phyloP scores from a whole-genome alignment of 2,329 filamentous ascomycete species.

The Verticillium nubilum region DNA sequence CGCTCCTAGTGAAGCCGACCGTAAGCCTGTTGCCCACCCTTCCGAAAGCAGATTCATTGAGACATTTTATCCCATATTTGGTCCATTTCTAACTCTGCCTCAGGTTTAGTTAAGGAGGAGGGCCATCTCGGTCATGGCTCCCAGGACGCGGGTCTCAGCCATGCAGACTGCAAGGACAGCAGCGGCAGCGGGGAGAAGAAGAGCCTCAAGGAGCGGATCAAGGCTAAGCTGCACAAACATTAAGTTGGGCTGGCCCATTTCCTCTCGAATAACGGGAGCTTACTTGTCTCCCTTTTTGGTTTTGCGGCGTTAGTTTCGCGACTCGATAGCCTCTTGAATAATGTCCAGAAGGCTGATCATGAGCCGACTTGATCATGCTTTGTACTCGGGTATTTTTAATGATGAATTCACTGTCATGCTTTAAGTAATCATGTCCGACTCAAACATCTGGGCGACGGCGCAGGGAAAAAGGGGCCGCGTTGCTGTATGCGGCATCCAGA shows the following conservation, averaged over 20 bases:
- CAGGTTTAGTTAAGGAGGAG: slow-evolving; percentile 49
- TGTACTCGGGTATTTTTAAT: not conserved
- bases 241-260: slow-evolving; percentile 12
- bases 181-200: slow-evolving; percentile 34
- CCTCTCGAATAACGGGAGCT: not conserved
- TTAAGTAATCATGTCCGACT: no score
- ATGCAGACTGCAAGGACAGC: slow-evolving; percentile 21
- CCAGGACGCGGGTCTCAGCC: slow-evolving; percentile 13
- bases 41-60: not conserved
- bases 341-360: not conserved
- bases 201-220: slow-evolving; percentile 59
- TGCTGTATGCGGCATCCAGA: not conserved
- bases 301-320: not conserved
- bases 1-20: slow-evolving; percentile 61
- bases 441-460: no score
- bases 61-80: not conserved
- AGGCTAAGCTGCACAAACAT: slow-evolving; percentile 59
- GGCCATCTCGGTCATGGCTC: slow-evolving; percentile 25
- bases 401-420: not conserved
- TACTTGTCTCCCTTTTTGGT: not conserved
- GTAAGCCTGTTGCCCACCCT: slow-evolving; percentile 38
- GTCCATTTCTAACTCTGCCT: slow-evolving; percentile 3
- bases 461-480: not conserved
- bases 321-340: not conserved
- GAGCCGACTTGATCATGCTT: not conserved